Evolutionary conservation across 176 grass and related monocot genomes (phyloP).

Genomic region (Hyparrhenia diplandra): DNA sequence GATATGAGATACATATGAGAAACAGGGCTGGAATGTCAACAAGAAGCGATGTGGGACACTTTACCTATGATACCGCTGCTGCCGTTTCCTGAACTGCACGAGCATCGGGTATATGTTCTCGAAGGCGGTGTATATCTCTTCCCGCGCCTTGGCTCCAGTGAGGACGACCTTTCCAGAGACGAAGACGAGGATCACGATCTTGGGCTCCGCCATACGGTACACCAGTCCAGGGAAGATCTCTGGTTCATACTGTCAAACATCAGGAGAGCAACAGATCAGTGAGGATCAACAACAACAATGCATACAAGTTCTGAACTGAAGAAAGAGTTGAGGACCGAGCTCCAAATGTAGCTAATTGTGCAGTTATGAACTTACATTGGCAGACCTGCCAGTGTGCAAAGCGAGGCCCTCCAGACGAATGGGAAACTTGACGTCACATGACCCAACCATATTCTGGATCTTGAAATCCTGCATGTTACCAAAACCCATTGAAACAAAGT

Average conservation of each 20-base stretch:
- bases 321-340: not conserved
- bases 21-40: not conserved
- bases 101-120: conserved; percentile 78
- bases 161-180: conserved; percentile 77
- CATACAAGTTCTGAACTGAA: not conserved
- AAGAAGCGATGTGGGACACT: not conserved
- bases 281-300: not conserved
- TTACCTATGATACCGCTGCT: conserved; percentile 33
- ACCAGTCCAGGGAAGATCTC: conserved; percentile 75
- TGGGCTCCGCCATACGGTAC: conserved; percentile 69
- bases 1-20: not conserved
- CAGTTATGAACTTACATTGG: conserved; percentile 46
- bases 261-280: not conserved
- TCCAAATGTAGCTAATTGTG: not conserved
- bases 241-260: conserved; percentile 56
- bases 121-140: conserved; percentile 55
- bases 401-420: conserved; percentile 77
- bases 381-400: conserved; percentile 50
- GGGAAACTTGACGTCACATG: conserved; percentile 82
- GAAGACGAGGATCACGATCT: conserved; percentile 67
- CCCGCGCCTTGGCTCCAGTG: conserved; percentile 61
- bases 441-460: conserved; percentile 88
- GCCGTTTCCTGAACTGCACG: conserved; percentile 48
- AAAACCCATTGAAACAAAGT: not conserved
- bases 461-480: conserved; percentile 69